These are phyloP conservation scores for Juncus effusus DNA, from an alignment of 176 grass and related monocot species.

Conservation along the genomic window DNA sequence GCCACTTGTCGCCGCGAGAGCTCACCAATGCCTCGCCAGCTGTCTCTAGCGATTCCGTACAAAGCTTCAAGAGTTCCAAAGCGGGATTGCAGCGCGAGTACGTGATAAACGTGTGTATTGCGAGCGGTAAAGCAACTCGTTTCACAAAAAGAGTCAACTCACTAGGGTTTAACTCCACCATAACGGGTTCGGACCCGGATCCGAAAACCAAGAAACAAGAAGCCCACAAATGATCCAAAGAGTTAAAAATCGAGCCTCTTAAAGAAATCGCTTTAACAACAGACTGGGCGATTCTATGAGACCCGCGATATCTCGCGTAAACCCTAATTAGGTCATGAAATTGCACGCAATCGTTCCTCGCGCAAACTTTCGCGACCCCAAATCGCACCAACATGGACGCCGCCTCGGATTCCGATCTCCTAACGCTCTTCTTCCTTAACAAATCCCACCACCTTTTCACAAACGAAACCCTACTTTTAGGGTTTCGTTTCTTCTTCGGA, in stretches of 20 bases:
- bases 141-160: constrained; percentile 76
- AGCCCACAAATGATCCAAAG: constrained; percentile 78
- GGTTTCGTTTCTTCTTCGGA: constrained; percentile 55
- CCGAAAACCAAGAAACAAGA: constrained; percentile 81
- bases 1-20: constrained; percentile 71
- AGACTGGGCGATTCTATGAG: constrained; percentile 46
- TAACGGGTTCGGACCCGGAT: constrained; percentile 68
- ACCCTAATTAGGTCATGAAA: constrained; percentile 82
- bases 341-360: constrained; percentile 57
- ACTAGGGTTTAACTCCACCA: constrained; percentile 62
- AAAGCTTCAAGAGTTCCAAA: constrained; percentile 64
- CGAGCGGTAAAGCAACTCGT: constrained; percentile 74
- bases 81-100: constrained; percentile 74
- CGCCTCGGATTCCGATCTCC: constrained; percentile 90
- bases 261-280: constrained; percentile 76
- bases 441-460: constrained; percentile 63
- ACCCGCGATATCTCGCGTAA: constrained; percentile 69
- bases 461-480: constrained; percentile 23
- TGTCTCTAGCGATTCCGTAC: constrained; percentile 65
- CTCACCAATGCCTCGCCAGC: constrained; percentile 68
- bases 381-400: constrained; percentile 84
- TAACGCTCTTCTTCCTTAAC: constrained; percentile 48
- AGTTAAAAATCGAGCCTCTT: constrained; percentile 72
- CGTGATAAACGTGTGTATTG: constrained; percentile 82
- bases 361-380: constrained; percentile 70